Evolutionary conservation across 2,329 filamentous ascomycete species (phyloP).

Genomic region (Talaromyces rugulosus): DNA sequence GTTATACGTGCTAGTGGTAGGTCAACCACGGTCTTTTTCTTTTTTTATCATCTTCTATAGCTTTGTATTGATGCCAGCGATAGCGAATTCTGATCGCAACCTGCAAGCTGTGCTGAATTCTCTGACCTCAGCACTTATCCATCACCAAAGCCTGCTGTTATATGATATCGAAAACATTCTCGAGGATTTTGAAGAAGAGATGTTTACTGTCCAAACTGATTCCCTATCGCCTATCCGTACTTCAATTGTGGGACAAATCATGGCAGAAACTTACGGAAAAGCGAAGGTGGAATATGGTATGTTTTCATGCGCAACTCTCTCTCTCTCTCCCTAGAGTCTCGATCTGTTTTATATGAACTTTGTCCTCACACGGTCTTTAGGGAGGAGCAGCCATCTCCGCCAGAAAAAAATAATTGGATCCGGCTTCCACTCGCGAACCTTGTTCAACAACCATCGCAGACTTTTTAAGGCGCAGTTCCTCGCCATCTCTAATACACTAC

Average conservation of each 20-base stretch:
- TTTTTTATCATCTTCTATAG: neutral
- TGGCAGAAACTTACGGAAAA: neutral
- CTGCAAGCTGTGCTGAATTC: neutral
- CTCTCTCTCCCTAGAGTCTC: neutral
- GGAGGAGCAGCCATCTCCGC: neutral
- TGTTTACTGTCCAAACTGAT: neutral
- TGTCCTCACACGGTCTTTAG: conserved; percentile 1
- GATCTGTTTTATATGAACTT: neutral
- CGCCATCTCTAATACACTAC: conserved; percentile 4
- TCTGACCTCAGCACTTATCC: neutral
- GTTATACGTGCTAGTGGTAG: neutral
- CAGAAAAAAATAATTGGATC: conserved; percentile 1
- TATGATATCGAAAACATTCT: neutral
- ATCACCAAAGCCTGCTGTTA: neutral
- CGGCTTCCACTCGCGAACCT: neutral
- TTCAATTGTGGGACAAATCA: neutral
- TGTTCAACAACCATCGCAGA: neutral
- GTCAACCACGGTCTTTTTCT: neutral
- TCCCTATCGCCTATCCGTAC: neutral
- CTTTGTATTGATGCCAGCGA: neutral
- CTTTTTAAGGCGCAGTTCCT: neutral
- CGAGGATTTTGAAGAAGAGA: neutral
- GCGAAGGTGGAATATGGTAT: neutral
- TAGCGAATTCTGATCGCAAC: neutral
- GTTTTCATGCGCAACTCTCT: neutral